Conservation (phyloP, 2,329 filamentous ascomycete species). For the Phyllosticta citrichinensis region DNA sequence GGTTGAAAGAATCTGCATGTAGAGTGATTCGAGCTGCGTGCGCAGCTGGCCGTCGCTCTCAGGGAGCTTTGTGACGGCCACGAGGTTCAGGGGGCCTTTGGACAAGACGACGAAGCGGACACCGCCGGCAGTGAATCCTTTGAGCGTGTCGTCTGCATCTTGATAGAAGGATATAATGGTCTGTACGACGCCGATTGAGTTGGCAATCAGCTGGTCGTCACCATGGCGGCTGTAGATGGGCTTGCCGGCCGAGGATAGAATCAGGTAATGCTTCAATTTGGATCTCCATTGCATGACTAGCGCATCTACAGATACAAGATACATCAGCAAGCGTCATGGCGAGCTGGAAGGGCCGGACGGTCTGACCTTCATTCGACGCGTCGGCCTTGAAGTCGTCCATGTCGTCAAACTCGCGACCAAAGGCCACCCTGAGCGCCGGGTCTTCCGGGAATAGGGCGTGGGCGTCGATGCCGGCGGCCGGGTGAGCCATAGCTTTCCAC, state of each 20-base stretch:
- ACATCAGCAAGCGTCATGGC: constrained; percentile 20
- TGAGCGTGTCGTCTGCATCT: constrained; percentile 63
- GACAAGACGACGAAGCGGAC: constrained; percentile 78
- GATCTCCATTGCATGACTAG: constrained; percentile 70
- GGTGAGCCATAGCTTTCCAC: constrained; percentile 54
- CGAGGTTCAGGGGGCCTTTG: constrained; percentile 80
- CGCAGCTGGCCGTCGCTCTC: constrained; percentile 86
- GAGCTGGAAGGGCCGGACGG: constrained; percentile 19
- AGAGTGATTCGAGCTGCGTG: constrained; percentile 81
- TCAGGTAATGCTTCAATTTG: constrained; percentile 95
- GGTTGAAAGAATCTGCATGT: constrained; percentile 97
- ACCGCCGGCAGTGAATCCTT: constrained; percentile 76
- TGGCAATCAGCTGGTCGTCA: constrained; percentile 78
- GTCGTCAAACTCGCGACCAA: constrained; percentile 68
- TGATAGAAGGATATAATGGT: constrained; percentile 98
- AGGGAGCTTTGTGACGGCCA: constrained; percentile 84
- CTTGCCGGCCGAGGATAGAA: constrained; percentile 90
- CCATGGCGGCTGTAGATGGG: constrained; percentile 96
- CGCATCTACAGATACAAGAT: constrained; percentile 22
- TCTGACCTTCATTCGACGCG: constrained; percentile 49
- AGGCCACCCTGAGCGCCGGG: constrained; percentile 48
- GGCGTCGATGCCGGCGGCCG: constrained; percentile 33
- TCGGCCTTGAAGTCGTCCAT: constrained; percentile 51
- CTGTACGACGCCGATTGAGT: constrained; percentile 89
- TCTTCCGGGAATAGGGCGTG: constrained; percentile 42